Percentiles rank a stretch among this genome's conserved stretches.
Evolutionary conservation across 1,284 basidiomycete species (phyloP).

Genomic region (Athelia sp.): DNA sequence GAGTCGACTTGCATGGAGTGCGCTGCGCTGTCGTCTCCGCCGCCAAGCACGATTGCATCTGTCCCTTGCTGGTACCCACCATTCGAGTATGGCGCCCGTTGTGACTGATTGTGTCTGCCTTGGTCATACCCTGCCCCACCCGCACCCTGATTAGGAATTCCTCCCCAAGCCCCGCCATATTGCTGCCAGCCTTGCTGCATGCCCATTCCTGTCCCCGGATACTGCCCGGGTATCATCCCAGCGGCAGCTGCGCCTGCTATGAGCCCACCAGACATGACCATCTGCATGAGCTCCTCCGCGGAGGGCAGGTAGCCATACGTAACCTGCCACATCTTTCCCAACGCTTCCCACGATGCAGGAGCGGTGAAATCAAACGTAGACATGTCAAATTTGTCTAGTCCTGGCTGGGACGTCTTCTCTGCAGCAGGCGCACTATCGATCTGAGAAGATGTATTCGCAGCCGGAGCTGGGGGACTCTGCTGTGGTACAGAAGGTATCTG

Average conservation of each 20-base stretch:
- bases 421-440: conserved; percentile 26
- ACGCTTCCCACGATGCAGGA: conserved; percentile 66
- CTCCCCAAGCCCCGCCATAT: conserved; percentile 9
- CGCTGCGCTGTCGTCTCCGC: conserved; percentile 20
- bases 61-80: conserved; percentile 20
- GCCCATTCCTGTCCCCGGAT: conserved; percentile 12
- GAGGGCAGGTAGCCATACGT: conserved; percentile 62
- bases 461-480: conserved; percentile 35
- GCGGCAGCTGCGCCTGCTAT: conserved; percentile 21
- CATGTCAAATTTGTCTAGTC: conserved; percentile 64
- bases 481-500: conserved; percentile 42
- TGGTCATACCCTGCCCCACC: conserved; percentile 3
- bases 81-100: conserved; percentile 23
- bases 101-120: background rate
- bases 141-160: background rate
- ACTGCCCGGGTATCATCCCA: conserved; percentile 7
- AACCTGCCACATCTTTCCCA: conserved; percentile 68
- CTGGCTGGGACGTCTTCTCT: conserved; percentile 27
- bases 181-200: conserved; percentile 17
- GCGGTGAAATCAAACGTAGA: conserved; percentile 65
- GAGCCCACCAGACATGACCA: conserved; percentile 43
- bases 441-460: conserved; percentile 48
- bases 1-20: background rate
- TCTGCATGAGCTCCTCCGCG: conserved; percentile 70
- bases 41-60: conserved; percentile 54